These are phyloP conservation scores for Nannizziopsis barbatae DNA, from an alignment of 2,329 filamentous ascomycete species.

Conservation along the genomic window DNA sequence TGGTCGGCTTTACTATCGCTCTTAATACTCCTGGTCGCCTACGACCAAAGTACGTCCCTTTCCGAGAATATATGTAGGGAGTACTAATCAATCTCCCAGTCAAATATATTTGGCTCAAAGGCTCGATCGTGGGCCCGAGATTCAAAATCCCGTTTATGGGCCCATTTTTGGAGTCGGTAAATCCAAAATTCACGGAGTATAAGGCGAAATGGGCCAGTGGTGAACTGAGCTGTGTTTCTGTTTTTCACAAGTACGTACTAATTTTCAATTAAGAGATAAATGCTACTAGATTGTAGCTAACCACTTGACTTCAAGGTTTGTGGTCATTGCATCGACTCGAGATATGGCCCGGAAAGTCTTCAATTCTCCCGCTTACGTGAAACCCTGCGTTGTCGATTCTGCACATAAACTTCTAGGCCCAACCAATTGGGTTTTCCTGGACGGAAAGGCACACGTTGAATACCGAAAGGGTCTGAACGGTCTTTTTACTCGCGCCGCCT, in stretches of 20 bases:
- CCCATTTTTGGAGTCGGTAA: constrained; percentile 85
- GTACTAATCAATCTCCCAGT: constrained; percentile 38
- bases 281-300: neutral
- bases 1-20: constrained; percentile 60
- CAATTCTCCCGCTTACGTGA: constrained; percentile 84
- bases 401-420: constrained; percentile 86
- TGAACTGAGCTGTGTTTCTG: constrained; percentile 87
- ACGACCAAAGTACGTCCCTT: constrained; percentile 70
- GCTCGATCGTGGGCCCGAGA: constrained; percentile 60
- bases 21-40: constrained; percentile 60
- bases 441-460: constrained; percentile 88
- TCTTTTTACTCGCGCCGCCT: constrained; percentile 81
- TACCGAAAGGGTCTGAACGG: constrained; percentile 94
- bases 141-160: constrained; percentile 82
- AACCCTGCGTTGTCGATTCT: constrained; percentile 90
- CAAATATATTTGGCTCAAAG: constrained; percentile 63
- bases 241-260: constrained; percentile 87
- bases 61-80: neutral
- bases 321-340: constrained; percentile 88
- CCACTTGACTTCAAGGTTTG: constrained; percentile 52
- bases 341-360: constrained; percentile 95
- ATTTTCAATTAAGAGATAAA: neutral
- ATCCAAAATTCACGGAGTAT: constrained; percentile 87
- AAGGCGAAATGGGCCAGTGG: constrained; percentile 85
- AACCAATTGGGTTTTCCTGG: constrained; percentile 94